These are phyloP conservation scores for Dovyalis caffra DNA, from an alignment of 345 rosid genomes.

Conservation along the genomic window DNA sequence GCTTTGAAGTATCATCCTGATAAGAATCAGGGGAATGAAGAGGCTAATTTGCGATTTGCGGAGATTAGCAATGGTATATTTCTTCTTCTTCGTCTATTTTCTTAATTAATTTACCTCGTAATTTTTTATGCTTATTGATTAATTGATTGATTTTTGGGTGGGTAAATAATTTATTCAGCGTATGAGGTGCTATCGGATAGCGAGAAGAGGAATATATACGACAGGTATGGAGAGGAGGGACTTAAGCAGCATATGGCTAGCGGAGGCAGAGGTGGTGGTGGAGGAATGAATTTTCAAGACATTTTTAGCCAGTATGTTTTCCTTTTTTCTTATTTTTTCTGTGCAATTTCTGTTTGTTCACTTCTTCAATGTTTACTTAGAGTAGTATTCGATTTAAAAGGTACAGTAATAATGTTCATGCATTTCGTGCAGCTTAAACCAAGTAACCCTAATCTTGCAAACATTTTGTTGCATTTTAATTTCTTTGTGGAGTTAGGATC, in stretches of 20 bases:
- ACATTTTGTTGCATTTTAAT: neutral
- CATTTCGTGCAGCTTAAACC: neutral
- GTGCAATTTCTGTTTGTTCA: neutral
- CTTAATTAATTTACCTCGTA: neutral
- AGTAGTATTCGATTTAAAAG: neutral
- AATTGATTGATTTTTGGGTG: constrained; percentile 8
- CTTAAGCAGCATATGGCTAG: constrained; percentile 87
- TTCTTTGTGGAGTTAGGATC: neutral
- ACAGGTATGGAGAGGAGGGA: constrained; percentile 94
- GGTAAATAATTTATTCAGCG: constrained; percentile 42
- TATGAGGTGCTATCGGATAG: constrained; percentile 93
- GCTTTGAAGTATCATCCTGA: constrained; percentile 99
- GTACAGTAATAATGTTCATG: neutral
- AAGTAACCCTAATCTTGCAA: neutral
- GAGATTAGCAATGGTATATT: constrained; percentile 82
- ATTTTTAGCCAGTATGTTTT: constrained; percentile 54
- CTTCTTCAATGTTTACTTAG: neutral
- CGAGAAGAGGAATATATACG: constrained; percentile 83
- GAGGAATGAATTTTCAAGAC: constrained; percentile 67
- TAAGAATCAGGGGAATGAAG: constrained; percentile 93
- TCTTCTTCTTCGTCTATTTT: neutral
- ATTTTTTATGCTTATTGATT: neutral
- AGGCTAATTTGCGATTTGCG: constrained; percentile 81
- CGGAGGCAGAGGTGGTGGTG: constrained; percentile 81
- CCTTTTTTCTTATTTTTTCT: neutral